Evolutionary conservation across 2,329 filamentous ascomycete species (phyloP).

Genomic region (Fusarium udum): DNA sequence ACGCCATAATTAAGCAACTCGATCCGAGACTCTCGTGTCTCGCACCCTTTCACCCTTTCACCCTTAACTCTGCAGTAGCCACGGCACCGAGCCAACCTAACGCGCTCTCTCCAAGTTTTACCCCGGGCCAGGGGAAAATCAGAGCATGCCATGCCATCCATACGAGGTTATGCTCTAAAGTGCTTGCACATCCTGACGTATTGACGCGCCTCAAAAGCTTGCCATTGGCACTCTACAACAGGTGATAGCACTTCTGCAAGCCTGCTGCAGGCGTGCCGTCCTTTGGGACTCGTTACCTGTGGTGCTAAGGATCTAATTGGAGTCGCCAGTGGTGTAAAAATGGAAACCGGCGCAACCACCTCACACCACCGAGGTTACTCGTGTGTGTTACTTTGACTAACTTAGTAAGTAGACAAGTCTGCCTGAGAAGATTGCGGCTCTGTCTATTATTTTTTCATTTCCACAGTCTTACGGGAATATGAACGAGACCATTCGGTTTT

Average conservation of each 20-base stretch:
- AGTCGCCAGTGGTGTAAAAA: constrained; percentile 17
- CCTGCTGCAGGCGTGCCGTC: constrained; percentile 26
- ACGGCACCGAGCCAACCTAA: constrained; percentile 17
- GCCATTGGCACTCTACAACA: constrained; percentile 23
- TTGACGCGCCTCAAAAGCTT: constrained; percentile 6
- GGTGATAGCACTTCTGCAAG: constrained; percentile 35
- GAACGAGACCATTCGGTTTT: constrained; percentile 3
- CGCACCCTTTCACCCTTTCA: constrained; percentile 21
- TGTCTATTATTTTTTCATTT: constrained; percentile 18
- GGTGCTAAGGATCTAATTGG: constrained; percentile 24
- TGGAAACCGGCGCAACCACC: constrained; percentile 1
- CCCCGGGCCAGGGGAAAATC: constrained; percentile 15
- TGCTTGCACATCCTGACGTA: constrained; percentile 39
- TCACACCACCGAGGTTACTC: constrained; percentile 10
- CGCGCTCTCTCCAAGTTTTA: constrained; percentile 9
- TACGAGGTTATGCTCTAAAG: constrained; percentile 28
- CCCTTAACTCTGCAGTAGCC: constrained; percentile 30
- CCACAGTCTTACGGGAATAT: constrained; percentile 1
- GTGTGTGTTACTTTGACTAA: not conserved
- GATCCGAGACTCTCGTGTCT: constrained; percentile 35
- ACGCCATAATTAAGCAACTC: constrained; percentile 30
- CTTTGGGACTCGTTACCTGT: constrained; percentile 13
- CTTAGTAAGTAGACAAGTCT: not conserved
- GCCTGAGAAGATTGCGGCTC: constrained; percentile 23
- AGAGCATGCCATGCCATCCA: not conserved